phyloP scores from a whole-genome alignment of 345 rosid genomes.

The Pistacia atlantica region DNA sequence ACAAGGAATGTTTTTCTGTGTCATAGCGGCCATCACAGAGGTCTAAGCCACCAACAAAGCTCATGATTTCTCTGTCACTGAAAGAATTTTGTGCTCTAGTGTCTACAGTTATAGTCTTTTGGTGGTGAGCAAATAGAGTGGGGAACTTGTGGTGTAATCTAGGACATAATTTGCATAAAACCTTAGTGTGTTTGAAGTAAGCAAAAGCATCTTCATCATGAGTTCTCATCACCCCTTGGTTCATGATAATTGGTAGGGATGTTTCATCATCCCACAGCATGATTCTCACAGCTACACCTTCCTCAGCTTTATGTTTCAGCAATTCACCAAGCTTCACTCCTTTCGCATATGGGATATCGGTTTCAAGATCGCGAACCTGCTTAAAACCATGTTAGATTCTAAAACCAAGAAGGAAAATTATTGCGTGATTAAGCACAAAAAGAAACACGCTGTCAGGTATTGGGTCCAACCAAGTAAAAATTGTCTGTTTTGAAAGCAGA shows the following conservation, averaged over 20 bases:
- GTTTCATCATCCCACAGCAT: conserved; percentile 92
- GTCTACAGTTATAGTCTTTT: conserved; percentile 75
- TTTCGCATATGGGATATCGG: conserved; percentile 59
- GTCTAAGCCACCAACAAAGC: conserved; percentile 85
- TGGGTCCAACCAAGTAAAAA: too few relatives aligned
- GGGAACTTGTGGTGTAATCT: conserved; percentile 72
- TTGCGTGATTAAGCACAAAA: not conserved
- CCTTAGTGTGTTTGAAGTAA: conserved; percentile 67
- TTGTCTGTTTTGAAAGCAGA: too few relatives aligned
- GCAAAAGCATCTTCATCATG: conserved; percentile 66
- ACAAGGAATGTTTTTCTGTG: conserved; percentile 82
- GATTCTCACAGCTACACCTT: conserved; percentile 86
- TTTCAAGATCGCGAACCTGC: conserved; percentile 67
- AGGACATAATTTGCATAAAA: conserved; percentile 68
- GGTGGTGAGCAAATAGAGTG: conserved; percentile 84
- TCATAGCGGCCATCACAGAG: conserved; percentile 83
- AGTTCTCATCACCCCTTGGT: conserved; percentile 79
- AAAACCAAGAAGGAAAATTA: not conserved
- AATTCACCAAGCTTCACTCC: conserved; percentile 78
- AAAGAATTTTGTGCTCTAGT: conserved; percentile 25
- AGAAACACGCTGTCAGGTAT: not conserved
- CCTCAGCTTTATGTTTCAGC: conserved; percentile 68
- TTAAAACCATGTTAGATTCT: not conserved
- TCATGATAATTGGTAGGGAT: conserved; percentile 71
- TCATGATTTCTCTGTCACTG: conserved; percentile 64